phyloP scores from a whole-genome alignment of 768 basidiomycete genomes.

The Russula sp. region DNA sequence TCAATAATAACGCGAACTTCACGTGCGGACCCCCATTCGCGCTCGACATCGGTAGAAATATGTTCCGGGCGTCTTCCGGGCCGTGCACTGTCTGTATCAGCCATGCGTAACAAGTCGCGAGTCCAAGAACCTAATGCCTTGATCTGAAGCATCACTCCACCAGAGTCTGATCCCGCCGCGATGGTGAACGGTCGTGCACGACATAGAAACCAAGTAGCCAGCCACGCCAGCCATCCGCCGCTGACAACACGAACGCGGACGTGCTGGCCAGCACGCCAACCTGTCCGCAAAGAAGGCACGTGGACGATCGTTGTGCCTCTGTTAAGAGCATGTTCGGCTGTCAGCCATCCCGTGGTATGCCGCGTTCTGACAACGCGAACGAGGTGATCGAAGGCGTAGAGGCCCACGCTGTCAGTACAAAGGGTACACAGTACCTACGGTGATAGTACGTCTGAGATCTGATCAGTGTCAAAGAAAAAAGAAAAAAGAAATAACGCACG shows the following conservation, averaged over 20 bases:
- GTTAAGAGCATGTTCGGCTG: slow-evolving; percentile 44
- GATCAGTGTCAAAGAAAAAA: neutral
- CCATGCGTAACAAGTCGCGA: slow-evolving; percentile 41
- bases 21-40: slow-evolving; percentile 14
- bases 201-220: slow-evolving; percentile 15
- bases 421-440: slow-evolving; percentile 37
- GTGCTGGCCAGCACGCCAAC: slow-evolving; percentile 62
- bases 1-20: slow-evolving; percentile 46
- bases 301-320: slow-evolving; percentile 46
- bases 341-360: slow-evolving; percentile 44
- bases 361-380: slow-evolving; percentile 49
- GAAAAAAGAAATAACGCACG: slow-evolving; percentile 17
- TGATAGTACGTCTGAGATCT: slow-evolving; percentile 29
- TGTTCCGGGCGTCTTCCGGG: slow-evolving; percentile 15
- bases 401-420: slow-evolving; percentile 41
- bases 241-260: slow-evolving; percentile 50
- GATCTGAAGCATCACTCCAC: slow-evolving; percentile 49
- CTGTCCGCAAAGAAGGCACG: slow-evolving; percentile 44
- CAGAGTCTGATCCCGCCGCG: slow-evolving; percentile 42
- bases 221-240: slow-evolving; percentile 42
- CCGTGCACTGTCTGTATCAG: slow-evolving; percentile 39
- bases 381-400: slow-evolving; percentile 48
- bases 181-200: slow-evolving; percentile 44
- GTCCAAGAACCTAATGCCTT: slow-evolving; percentile 55
- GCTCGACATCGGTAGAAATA: slow-evolving; percentile 18